phyloP scores from a whole-genome alignment of 495 filamentous ascomycete genomes.

The Tuber borchii region DNA sequence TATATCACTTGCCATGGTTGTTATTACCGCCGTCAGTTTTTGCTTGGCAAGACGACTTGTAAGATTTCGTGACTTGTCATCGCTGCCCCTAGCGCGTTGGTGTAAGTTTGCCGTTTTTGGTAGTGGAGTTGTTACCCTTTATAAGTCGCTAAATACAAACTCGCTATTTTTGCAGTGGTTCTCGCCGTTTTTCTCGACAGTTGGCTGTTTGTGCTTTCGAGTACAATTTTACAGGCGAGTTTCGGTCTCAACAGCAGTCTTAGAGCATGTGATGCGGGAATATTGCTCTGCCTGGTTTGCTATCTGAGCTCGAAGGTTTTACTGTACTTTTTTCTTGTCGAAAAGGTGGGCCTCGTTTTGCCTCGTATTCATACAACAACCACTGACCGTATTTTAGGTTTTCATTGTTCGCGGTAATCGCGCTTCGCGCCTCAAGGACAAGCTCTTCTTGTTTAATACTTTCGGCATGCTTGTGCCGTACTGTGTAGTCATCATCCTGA shows the following conservation, averaged over 20 bases:
- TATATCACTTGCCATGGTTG: constrained; percentile 40
- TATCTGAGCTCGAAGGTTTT: constrained; percentile 42
- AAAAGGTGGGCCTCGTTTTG: constrained; percentile 29
- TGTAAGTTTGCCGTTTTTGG: constrained; percentile 25
- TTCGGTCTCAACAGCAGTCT: constrained; percentile 38
- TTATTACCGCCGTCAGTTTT: constrained; percentile 41
- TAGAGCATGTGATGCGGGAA: constrained; percentile 37
- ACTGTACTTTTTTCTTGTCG: constrained; percentile 41
- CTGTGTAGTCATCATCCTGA: constrained; percentile 36
- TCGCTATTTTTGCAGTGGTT: constrained; percentile 25
- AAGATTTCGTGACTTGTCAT: constrained; percentile 16
- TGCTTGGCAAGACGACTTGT: constrained; percentile 36
- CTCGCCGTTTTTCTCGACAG: constrained; percentile 38
- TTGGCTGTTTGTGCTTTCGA: constrained; percentile 41
- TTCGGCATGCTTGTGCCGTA: constrained; percentile 42
- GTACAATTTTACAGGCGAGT: constrained; percentile 40
- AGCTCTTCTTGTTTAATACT: constrained; percentile 40
- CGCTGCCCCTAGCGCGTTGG: constrained; percentile 39
- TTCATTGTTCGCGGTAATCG: constrained; percentile 38
- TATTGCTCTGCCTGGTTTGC: constrained; percentile 40
- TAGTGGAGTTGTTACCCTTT: not conserved
- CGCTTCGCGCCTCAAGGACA: constrained; percentile 33
- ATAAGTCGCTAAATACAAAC: not conserved
- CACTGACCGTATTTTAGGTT: constrained; percentile 27
- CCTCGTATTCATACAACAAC: no score